These are phyloP conservation scores for Cutaneotrichosporon sp. DNA, from an alignment of 1,284 basidiomycete species.

Conservation along the genomic window DNA sequence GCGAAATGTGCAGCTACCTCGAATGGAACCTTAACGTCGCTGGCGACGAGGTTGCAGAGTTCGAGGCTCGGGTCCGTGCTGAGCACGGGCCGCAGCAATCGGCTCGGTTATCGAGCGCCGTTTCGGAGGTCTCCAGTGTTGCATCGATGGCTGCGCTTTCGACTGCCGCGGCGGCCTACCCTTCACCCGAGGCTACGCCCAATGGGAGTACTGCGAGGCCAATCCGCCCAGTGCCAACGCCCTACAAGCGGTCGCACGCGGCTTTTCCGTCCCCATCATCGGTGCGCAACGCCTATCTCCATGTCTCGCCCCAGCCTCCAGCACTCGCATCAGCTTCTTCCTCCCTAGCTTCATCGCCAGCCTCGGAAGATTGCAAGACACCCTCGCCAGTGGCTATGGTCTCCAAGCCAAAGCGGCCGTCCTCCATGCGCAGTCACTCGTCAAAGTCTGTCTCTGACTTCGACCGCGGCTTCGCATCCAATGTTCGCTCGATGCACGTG, in stretches of 20 bases:
- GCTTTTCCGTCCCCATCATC: constrained; percentile 15
- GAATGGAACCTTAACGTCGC: constrained; percentile 70
- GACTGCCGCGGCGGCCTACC: constrained; percentile 29
- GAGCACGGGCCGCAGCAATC: constrained; percentile 36
- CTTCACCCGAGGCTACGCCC: constrained; percentile 44
- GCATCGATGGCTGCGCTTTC: constrained; percentile 5
- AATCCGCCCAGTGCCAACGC: constrained; percentile 32
- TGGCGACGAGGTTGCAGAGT: constrained; percentile 39
- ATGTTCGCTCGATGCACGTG: constrained; percentile 10
- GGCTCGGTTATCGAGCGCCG: constrained; percentile 11
- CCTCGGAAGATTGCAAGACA: constrained; percentile 46
- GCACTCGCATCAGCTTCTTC: constrained; percentile 40
- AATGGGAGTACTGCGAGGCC: constrained; percentile 31
- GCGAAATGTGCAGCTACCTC: constrained; percentile 86
- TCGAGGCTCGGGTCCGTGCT: constrained; percentile 35
- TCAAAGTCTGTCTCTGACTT: constrained; percentile 13
- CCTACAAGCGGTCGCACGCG: constrained; percentile 12
- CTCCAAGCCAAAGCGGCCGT: constrained; percentile 12
- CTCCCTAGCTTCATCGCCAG: constrained; percentile 41
- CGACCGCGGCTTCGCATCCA: constrained; percentile 10
- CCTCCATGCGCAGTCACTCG: constrained; percentile 4
- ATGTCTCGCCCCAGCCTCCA: constrained; percentile 24
- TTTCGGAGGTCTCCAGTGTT: constrained; percentile 14
- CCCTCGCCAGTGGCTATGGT: constrained; percentile 40
- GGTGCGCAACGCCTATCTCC: constrained; percentile 16